Base-by-base conservation (phyloP, 2,329 filamentous ascomycete genomes). In the Beauveria varroae region DNA sequence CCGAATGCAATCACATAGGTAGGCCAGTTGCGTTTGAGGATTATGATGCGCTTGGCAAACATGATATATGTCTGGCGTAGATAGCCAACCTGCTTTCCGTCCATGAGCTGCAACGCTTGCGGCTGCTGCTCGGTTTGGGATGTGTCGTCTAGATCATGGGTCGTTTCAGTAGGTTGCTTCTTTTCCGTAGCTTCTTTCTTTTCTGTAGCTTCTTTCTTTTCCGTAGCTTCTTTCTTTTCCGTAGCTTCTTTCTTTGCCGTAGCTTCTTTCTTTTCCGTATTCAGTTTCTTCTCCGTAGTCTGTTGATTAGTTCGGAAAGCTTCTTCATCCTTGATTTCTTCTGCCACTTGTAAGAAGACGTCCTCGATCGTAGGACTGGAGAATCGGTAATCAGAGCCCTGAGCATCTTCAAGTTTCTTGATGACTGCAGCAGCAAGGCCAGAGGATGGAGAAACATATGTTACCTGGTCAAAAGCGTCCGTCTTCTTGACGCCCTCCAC, bases 281-380 rank as follows among this genome's bases (percentile, higher is more conserved):
- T 41, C n/a, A n/a, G 69, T 10, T 69, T 28, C 56, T 63, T 69
- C 59, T 71, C 72, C 2, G 64, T 10, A 52, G 37, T 7, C 46
- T 41, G 69, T 10, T 69, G 68, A n/a, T 61, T 55, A 2, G 59
- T 64, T 2, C 65, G 65, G 59, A 72, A 70, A 12, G 69, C 67
- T 53, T 72, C 73, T 65, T 88, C 83, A 6, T 80, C 80, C 61
- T 79, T 81, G 63, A 91, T 82, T 71, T 96, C 92, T 68, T 93
- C 90, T 0, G 92, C 91, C 44, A 96, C 80, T 65, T 90, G 87
- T 26, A 97, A 76, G 73, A 97, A 97, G 0, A 96, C 92, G 66
- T 96, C 92, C 71, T 97, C 93, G 46, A 97, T 92, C 0, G 91
- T 96, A 0, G 93, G 93, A 0, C 91, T 91, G 18, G 89, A 89